Conservation (phyloP, 176 grass and related monocot genomes). For the Juncus effusus region DNA sequence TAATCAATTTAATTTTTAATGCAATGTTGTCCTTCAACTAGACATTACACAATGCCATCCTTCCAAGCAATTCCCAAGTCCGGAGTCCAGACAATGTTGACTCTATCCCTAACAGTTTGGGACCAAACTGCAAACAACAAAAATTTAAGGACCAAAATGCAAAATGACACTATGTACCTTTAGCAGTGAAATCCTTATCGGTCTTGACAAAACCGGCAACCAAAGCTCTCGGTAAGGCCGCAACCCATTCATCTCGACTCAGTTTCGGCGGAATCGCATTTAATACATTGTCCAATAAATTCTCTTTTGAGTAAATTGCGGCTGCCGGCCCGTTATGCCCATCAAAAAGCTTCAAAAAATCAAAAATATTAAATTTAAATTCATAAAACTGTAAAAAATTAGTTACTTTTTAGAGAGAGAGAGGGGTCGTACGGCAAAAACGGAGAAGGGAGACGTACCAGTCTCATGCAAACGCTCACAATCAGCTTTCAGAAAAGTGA, state of each 20-base stretch:
- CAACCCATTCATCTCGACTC: constrained; percentile 82
- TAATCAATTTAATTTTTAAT: background rate
- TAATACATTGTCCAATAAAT: constrained; percentile 68
- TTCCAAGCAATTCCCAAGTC: constrained; percentile 41
- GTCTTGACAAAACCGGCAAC: constrained; percentile 98
- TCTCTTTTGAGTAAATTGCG: constrained; percentile 81
- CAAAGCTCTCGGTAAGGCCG: constrained; percentile 77
- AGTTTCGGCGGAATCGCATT: constrained; percentile 74
- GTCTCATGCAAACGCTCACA: constrained; percentile 42
- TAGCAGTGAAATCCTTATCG: constrained; percentile 77
- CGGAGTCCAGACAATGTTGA: constrained; percentile 52
- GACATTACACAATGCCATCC: too few species aligned
- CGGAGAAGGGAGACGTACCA: constrained; percentile 50
- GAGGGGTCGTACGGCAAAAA: constrained; percentile 68
- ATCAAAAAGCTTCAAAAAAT: constrained; percentile 73
- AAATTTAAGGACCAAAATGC: constrained; percentile 32
- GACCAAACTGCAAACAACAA: constrained; percentile 46
- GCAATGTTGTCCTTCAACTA: too few species aligned
- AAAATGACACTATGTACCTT: constrained; percentile 34
- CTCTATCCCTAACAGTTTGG: constrained; percentile 44
- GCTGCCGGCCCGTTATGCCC: constrained; percentile 86
- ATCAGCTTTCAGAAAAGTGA: constrained; percentile 55
- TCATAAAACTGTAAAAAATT: constrained; percentile 7
- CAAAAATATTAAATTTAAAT: constrained; percentile 36
- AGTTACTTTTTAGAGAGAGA: background rate